Base-by-base conservation (phyloP, 192 early-diverging fungal species). In the Geosiphon pyriformis region DNA sequence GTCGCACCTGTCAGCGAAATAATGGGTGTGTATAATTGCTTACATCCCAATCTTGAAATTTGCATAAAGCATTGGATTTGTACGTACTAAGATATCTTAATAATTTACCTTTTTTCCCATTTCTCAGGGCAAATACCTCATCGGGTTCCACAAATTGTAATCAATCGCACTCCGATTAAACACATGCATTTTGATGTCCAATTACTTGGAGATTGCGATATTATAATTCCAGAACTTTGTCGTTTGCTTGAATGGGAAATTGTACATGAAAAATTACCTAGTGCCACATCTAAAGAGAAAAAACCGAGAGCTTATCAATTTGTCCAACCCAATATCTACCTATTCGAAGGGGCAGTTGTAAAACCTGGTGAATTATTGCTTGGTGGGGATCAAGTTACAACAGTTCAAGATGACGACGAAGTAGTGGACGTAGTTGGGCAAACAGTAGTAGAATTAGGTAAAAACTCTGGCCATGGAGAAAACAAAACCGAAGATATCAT, bases 1-100 rank as follows among this genome's bases (percentile, higher is more conserved):
- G 95, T 99, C 3, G 88, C 92, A 2, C 97, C 97, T 2, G 94
- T 99, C 1, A 89, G 90, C 3, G 88, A 90, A 33, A 92, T 97
- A 27, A 92, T 92, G 86, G 78, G 80, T 84, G 70, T 46, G 73
- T 42, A 32, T 1, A 7, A 42, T 51, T n/a, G 12, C 7, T 10
- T n/a, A 20, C 29, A 29, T 53, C 4, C 8, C 15, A 35, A 35
- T 58, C n/a, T n/a, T n/a, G n/a, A n/a, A n/a, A n/a, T n/a, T n/a
- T n/a, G n/a, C n/a, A n/a, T n/a, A n/a, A n/a, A n/a, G n/a, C n/a
- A n/a, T n/a, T n/a, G n/a, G n/a, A n/a, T n/a, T n/a, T n/a, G n/a
- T n/a, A n/a, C n/a, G n/a, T n/a, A n/a, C n/a, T n/a, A n/a, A n/a
- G n/a, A n/a, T n/a, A n/a, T n/a, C n/a, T n/a, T n/a, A n/a, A n/a